These are phyloP conservation scores for Leccinum variicolor DNA, from an alignment of 768 basidiomycete species.

Conservation along the genomic window DNA sequence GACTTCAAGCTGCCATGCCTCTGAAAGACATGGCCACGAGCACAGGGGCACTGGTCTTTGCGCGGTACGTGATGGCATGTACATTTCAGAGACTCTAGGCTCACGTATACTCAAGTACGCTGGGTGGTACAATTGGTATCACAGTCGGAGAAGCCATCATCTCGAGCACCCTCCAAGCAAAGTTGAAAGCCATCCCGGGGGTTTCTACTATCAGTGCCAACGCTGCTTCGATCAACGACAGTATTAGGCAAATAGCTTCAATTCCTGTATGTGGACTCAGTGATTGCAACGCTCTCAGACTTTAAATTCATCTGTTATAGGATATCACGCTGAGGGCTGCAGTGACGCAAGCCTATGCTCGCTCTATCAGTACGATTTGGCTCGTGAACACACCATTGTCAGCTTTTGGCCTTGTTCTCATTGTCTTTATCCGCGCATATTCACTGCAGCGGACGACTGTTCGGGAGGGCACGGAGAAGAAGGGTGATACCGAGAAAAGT, in stretches of 20 bases:
- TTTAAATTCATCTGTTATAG: constrained; percentile 18
- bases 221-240: constrained; percentile 42
- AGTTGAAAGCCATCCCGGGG: constrained; percentile 14
- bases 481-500: constrained; percentile 32
- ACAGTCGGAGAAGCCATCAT: constrained; percentile 72
- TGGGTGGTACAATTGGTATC: constrained; percentile 76
- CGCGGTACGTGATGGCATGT: constrained; percentile 21
- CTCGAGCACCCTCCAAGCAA: constrained; percentile 42
- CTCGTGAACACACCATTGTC: constrained; percentile 34
- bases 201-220: constrained; percentile 37
- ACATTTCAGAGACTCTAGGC: background rate
- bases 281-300: constrained; percentile 3
- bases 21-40: constrained; percentile 42
- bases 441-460: constrained; percentile 31
- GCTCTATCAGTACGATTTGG: constrained; percentile 39
- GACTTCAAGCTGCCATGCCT: constrained; percentile 45
- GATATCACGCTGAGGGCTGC: constrained; percentile 26
- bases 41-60: constrained; percentile 35
- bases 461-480: constrained; percentile 6
- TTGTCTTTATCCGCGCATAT: constrained; percentile 35
- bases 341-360: constrained; percentile 36
- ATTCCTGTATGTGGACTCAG: constrained; percentile 21
- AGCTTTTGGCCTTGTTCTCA: constrained; percentile 29
- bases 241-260: constrained; percentile 41
- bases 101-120: constrained; percentile 39